Evolutionary conservation across 108 stramenopile genomes (phyloP), one percentile per base, ranked within the genome.

Genomic region (Cyclotella choctawhatcheeana): DNA sequence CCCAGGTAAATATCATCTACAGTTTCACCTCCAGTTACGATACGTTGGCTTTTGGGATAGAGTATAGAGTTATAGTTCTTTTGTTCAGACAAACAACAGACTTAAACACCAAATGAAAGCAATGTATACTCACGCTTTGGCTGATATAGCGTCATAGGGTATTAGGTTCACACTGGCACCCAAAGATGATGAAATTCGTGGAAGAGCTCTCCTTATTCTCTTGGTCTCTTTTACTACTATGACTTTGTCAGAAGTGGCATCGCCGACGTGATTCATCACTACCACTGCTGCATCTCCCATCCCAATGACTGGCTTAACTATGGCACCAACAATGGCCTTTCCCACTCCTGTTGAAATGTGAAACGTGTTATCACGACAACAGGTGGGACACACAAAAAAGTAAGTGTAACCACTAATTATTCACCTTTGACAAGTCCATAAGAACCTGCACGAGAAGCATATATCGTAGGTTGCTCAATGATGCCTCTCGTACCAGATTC

Each of bases 181-280:
- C 30, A 85, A 82, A 24, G 76, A 53, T 20, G 62, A 29, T 16
- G 81, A 74, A 24, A 62, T 74, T 59, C 82, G 61, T 44, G 92
- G 88, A 4, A 93, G 64, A 16, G 92, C 92, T 55, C 92, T 71
- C 5, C 92, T 72, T 51, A 69, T 35, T 37, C 76, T 59, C 35
- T 88, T 92, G 12, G 83, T 86, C 6, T 79, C 77, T 61, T 89
- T 92, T 2, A 77, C 69, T 3, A 77, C 37, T 7, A 85, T 67
- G 50, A 80, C 67, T 45, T 87, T 84, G 20, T 86, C 82, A 60
- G 84, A 85, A 4, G 91, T 88, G 21, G 85, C 83, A 68, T 92
- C 91, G 10, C 88, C 87, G n/a, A 90, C 86, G 51, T 93, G 92
- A 65, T 89, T 90, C 92, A 93, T 89, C 34, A 93, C 69, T 18